phyloP scores from a whole-genome alignment of 2,329 filamentous ascomycete genomes.

The Calonectria pteridis region DNA sequence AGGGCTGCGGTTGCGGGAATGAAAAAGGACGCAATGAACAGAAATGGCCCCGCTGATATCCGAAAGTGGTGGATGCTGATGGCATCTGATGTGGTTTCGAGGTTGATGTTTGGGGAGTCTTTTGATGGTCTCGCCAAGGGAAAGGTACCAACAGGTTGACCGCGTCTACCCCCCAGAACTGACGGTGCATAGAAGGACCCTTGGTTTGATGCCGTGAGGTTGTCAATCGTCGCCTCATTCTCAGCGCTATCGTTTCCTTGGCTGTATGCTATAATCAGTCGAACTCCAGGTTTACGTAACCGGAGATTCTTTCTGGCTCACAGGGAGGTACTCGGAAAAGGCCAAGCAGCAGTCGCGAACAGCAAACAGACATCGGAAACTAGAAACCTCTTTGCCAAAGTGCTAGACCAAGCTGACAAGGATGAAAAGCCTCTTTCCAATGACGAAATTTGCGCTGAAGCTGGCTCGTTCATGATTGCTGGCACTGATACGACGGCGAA shows the following conservation, averaged over 20 bases:
- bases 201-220: background rate
- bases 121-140: background rate
- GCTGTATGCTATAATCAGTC: background rate
- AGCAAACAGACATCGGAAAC: background rate
- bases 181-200: background rate
- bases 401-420: background rate
- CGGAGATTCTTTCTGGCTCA: background rate
- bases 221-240: background rate
- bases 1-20: background rate
- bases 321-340: background rate
- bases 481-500: background rate
- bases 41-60: background rate
- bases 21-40: background rate
- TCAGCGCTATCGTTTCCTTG: background rate
- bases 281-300: background rate
- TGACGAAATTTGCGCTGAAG: background rate
- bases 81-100: background rate
- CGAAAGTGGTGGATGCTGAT: slow-evolving; percentile 4
- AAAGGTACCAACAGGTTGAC: background rate
- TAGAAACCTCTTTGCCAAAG: background rate
- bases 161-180: background rate
- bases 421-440: background rate
- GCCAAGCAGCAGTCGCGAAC: background rate
- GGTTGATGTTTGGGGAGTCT: background rate
- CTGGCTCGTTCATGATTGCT: background rate